phyloP scores from a whole-genome alignment of 345 rosid species.

The Rhodamnia rubescens region DNA sequence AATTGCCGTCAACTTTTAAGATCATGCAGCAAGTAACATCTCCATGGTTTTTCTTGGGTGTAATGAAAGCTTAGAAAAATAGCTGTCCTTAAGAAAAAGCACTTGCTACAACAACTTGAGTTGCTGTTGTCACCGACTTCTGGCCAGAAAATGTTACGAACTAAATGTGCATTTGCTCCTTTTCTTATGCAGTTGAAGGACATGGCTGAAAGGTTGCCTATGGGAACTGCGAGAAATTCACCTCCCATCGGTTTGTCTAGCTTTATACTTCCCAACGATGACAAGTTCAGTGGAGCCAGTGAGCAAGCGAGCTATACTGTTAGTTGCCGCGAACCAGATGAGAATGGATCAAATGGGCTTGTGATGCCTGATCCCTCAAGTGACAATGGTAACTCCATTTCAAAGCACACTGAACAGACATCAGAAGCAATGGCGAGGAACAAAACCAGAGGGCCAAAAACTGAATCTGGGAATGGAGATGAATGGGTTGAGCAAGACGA shows the following conservation, averaged over 20 bases:
- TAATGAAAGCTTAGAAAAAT: background rate
- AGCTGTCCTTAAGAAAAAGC: background rate
- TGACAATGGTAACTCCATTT: slow-evolving; percentile 14
- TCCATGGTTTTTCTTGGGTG: background rate
- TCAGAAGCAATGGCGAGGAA: slow-evolving; percentile 30
- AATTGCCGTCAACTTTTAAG: background rate
- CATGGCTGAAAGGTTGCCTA: slow-evolving; percentile 61
- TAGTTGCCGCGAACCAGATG: slow-evolving; percentile 16
- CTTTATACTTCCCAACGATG: slow-evolving; percentile 17
- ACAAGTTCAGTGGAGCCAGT: slow-evolving; percentile 5
- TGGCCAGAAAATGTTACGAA: background rate
- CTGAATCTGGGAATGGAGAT: slow-evolving; percentile 30
- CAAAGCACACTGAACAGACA: slow-evolving; percentile 20
- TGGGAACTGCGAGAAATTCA: slow-evolving; percentile 25
- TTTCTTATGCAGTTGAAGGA: slow-evolving; percentile 46
- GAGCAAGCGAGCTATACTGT: slow-evolving; percentile 16
- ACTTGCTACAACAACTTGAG: background rate
- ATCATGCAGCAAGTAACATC: background rate
- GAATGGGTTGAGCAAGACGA: slow-evolving; percentile 79
- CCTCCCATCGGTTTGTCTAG: slow-evolving; percentile 18
- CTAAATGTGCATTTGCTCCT: background rate
- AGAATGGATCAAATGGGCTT: slow-evolving; percentile 19
- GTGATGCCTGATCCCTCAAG: slow-evolving; percentile 27
- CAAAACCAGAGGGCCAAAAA: slow-evolving; percentile 26
- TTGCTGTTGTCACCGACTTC: background rate